phyloP scores from a whole-genome alignment of 2,329 filamentous ascomycete genomes.

The Sclerotinia subarctica region DNA sequence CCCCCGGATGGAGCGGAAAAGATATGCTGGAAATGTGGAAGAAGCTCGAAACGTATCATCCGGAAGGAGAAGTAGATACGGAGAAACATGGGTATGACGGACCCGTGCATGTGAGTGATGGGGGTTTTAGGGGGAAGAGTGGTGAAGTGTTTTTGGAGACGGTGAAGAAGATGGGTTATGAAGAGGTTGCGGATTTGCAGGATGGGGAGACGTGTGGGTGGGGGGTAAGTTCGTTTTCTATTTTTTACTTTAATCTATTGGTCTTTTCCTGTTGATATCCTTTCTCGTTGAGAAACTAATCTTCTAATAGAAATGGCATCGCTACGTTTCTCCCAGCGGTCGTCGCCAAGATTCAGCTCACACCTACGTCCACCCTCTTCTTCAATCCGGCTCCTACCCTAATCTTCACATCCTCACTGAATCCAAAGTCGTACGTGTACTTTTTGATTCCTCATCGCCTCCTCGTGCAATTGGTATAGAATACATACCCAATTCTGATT shows the following conservation, averaged over 20 bases:
- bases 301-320: constrained; percentile 42
- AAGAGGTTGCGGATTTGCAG: constrained; percentile 53
- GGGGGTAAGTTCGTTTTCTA: constrained; percentile 28
- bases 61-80: constrained; percentile 27
- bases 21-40: constrained; percentile 53
- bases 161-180: constrained; percentile 47
- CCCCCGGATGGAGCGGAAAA: constrained; percentile 49
- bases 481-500: constrained; percentile 49
- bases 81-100: constrained; percentile 52
- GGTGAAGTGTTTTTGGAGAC: constrained; percentile 52
- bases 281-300: neutral
- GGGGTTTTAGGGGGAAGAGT: constrained; percentile 44
- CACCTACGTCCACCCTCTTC: constrained; percentile 51
- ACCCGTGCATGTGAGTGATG: constrained; percentile 53
- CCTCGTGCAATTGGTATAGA: constrained; percentile 58
- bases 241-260: neutral
- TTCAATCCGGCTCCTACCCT: constrained; percentile 48
- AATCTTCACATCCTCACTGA: constrained; percentile 60
- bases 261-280: neutral
- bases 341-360: constrained; percentile 57
- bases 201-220: constrained; percentile 45
- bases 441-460: constrained; percentile 48
- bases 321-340: constrained; percentile 51
- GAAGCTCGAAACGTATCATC: constrained; percentile 55
- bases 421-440: constrained; percentile 52